phyloP scores from a whole-genome alignment of 805 yeast species.

The Ogataea parapolymorpha region DNA sequence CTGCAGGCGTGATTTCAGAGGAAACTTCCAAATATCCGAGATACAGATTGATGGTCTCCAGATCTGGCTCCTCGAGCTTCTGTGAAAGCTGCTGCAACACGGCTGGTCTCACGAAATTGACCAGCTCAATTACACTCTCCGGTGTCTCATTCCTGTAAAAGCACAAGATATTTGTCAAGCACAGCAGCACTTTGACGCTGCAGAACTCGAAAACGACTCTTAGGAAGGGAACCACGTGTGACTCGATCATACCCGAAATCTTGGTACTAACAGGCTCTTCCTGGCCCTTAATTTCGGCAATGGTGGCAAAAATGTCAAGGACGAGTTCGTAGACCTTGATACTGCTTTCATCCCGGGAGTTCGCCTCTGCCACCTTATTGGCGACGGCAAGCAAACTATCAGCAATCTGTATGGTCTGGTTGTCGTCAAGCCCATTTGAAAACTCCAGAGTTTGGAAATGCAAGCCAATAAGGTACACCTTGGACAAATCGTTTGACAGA shows the following conservation, averaged over 20 bases:
- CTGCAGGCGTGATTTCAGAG: constrained; percentile 12
- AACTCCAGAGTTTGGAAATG: constrained; percentile 32
- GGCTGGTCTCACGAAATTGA: constrained; percentile 9
- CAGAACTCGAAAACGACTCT: constrained; percentile 45
- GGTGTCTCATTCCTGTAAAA: constrained; percentile 30
- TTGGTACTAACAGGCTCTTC: constrained; percentile 5
- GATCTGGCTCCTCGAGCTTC: constrained; percentile 4
- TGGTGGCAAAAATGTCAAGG: constrained; percentile 72
- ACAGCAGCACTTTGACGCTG: constrained; percentile 53
- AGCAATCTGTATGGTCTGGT: constrained; percentile 23
- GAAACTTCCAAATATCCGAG: constrained; percentile 17
- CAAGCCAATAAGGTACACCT: constrained; percentile 28
- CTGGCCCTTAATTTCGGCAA: constrained; percentile 52
- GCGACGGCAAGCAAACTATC: constrained; percentile 34
- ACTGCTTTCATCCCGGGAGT: constrained; percentile 38
- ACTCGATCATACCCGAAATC: constrained; percentile 15
- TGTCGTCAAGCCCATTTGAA: constrained; percentile 21
- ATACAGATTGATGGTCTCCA: constrained; percentile 18
- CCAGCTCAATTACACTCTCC: constrained; percentile 10
- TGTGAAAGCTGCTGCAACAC: constrained; percentile 8
- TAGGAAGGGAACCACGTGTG: constrained; percentile 31
- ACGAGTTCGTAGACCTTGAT: constrained; percentile 66
- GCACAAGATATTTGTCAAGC: constrained; percentile 65
- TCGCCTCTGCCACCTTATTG: constrained; percentile 10
- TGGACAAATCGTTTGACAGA: constrained; percentile 15